Evolutionary conservation across 2,329 filamentous ascomycete genomes (phyloP).

Genomic region (Fusarium falciforme): DNA sequence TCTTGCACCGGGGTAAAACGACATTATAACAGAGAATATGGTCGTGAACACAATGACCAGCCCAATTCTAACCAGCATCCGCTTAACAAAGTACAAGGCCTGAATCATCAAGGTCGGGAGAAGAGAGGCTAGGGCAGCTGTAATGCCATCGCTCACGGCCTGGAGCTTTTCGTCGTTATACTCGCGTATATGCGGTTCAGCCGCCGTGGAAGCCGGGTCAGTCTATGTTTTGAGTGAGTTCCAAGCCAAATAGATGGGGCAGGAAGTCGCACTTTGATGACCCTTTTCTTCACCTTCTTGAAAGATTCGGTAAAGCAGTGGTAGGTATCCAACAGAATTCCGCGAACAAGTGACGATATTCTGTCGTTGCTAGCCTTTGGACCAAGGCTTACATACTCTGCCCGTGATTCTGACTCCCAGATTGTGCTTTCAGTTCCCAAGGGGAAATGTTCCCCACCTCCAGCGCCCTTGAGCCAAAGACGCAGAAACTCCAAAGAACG

Average conservation of each 20-base stretch:
- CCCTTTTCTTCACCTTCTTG: neutral
- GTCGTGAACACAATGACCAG: neutral
- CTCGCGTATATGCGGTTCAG: neutral
- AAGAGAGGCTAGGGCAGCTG: neutral
- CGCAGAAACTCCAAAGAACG: neutral
- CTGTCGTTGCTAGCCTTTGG: neutral
- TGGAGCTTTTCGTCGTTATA: neutral
- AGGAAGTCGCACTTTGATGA: neutral
- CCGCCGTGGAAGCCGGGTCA: neutral
- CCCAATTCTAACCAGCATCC: neutral
- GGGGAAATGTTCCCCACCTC: neutral
- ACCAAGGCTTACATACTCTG: neutral
- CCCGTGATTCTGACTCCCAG: neutral
- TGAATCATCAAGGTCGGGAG: neutral
- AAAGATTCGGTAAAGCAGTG: neutral
- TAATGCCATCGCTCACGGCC: neutral
- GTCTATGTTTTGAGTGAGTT: neutral
- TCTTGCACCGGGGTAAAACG: neutral
- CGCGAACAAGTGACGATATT: neutral
- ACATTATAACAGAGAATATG: neutral
- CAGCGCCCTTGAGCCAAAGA: neutral
- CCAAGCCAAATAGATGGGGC: no score
- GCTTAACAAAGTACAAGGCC: neutral
- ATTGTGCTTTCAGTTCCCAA: neutral
- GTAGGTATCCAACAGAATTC: neutral